These are phyloP conservation scores for Monosporascus sp. DNA, from an alignment of 2,329 filamentous ascomycete species.

Conservation along the genomic window DNA sequence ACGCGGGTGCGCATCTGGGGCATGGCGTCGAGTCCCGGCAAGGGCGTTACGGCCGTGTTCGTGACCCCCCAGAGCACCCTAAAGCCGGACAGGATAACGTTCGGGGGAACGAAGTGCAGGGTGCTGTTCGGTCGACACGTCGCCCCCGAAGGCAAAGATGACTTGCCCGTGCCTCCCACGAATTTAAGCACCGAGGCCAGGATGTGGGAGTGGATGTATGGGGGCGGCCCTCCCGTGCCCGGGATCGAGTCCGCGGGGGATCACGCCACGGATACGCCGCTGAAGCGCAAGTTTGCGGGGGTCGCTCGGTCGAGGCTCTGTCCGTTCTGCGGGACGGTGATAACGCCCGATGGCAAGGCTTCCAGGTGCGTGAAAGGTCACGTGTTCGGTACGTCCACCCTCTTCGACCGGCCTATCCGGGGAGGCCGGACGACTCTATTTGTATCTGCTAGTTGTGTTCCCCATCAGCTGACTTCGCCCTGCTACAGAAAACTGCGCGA, in stretches of 20 bases:
- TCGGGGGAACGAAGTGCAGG: conserved; percentile 31
- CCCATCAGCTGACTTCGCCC: background rate
- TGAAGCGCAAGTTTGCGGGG: conserved; percentile 35
- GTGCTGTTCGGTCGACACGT: conserved; percentile 31
- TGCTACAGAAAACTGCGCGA: conserved; percentile 43
- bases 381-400: conserved; percentile 25
- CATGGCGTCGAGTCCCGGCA: conserved; percentile 46
- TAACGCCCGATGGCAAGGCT: conserved; percentile 29
- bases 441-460: background rate
- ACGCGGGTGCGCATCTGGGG: conserved; percentile 50
- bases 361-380: conserved; percentile 36
- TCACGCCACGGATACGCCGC: conserved; percentile 3
- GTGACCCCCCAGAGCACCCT: conserved; percentile 44
- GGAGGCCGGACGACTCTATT: too few relatives aligned
- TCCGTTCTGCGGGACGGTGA: conserved; percentile 38
- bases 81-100: conserved; percentile 38
- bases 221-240: conserved; percentile 40
- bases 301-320: conserved; percentile 36
- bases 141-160: conserved; percentile 7
- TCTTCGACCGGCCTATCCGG: background rate
- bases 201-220: conserved; percentile 57
- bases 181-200: conserved; percentile 48
- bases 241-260: conserved; percentile 25
- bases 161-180: conserved; percentile 4
- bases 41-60: conserved; percentile 46